Evolutionary conservation across 1,284 basidiomycete genomes (phyloP), one percentile per base, ranked within the genome.

Genomic region (Ceratobasidium sp.): DNA sequence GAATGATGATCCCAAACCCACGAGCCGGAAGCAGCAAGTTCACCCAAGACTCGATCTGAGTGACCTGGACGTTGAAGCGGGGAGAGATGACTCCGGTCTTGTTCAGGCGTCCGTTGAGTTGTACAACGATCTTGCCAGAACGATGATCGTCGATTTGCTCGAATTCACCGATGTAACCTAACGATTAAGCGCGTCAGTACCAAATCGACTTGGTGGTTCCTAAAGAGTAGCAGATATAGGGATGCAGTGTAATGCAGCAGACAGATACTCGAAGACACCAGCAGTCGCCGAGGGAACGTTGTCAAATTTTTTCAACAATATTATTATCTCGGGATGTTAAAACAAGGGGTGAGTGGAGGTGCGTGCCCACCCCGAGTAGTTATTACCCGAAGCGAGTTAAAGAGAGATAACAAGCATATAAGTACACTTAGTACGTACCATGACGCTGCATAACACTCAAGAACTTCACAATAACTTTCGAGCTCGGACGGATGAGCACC

Each of bases 71-170:
- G 88, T 99, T 99, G 92, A 96, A 99, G 78, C 97, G 93, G 65
- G 97, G 97, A 46, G 97, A 99, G 88, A 99, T 98, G 84, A 99
- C 98, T 85, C 97, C 98, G 26, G 92, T 93, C 90, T 99, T 99
- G 92, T 99, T 99, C 83, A 99, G 91, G 80, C 96, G 95, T 79
- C 98, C 98, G 86, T 98, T 99, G 80, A 99, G 92, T 88, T 99
- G 96, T 82, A 99, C 91, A 83, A 99, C 97, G 82, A 99, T 95
- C 89, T 99, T 99, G 85, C 96, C 96, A 20, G 96, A 93, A 81
- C 98, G 96, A 88, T 99, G 98, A 89, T 99, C 98, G 85, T 99
- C 98, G 85, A 99, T 94, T 87, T 98, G 95, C 88, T 99, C 97
- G 85, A 99, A 99, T 89, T 99, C 97, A 84, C 96, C 96, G 81